phyloP scores from a whole-genome alignment of 2,329 filamentous ascomycete species.

The Thielaviopsis ethacetica region DNA sequence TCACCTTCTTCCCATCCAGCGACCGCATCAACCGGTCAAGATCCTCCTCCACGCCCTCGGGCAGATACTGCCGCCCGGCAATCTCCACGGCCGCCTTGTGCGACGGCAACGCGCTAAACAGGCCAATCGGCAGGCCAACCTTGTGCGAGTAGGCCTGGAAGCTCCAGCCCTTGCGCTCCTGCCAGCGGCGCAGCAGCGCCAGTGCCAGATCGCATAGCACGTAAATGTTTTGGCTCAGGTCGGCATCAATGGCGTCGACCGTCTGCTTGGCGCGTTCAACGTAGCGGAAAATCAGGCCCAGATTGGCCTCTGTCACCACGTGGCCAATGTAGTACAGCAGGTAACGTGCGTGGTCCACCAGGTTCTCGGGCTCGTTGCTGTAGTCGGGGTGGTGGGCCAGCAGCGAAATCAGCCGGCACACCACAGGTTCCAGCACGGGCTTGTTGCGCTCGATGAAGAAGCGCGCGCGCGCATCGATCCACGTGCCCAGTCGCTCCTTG shows the following conservation, averaged over 20 bases:
- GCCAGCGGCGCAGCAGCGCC: conserved; percentile 66
- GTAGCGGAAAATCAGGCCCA: conserved; percentile 79
- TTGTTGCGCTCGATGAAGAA: conserved; percentile 44
- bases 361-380: conserved; percentile 43
- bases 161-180: conserved; percentile 71
- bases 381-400: conserved; percentile 93
- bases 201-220: conserved; percentile 78
- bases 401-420: conserved; percentile 70
- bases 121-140: conserved; percentile 59
- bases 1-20: conserved; percentile 58
- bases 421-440: conserved; percentile 60
- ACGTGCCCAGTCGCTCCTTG: conserved; percentile 63
- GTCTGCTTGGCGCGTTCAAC: conserved; percentile 88
- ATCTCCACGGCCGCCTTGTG: conserved; percentile 71
- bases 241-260: conserved; percentile 55
- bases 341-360: conserved; percentile 74
- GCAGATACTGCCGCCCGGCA: conserved; percentile 70
- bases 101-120: conserved; percentile 60
- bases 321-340: conserved; percentile 75
- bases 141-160: conserved; percentile 74
- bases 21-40: conserved; percentile 51
- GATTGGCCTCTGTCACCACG: conserved; percentile 71
- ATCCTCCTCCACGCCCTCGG: conserved; percentile 57
- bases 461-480: conserved; percentile 69
- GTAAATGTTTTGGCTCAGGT: conserved; percentile 60